Conservation (phyloP, 2,329 filamentous ascomycete genomes). For the Aspergillus quadrilineatus region DNA sequence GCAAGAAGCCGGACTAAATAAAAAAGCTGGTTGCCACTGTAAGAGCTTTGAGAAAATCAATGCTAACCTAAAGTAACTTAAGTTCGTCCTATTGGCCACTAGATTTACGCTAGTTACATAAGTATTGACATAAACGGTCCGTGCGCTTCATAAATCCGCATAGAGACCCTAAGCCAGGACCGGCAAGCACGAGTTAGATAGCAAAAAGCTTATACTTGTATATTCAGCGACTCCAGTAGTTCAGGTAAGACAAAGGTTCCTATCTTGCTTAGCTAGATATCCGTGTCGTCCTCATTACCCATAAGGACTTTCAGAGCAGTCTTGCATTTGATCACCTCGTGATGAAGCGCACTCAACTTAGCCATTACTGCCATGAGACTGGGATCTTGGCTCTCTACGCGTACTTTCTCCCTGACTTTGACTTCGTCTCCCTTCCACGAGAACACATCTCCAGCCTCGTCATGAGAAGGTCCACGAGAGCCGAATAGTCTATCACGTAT, state of each 20-base stretch:
- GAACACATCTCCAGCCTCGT: conserved; percentile 78
- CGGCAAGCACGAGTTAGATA: too few relatives aligned
- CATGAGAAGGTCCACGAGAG: conserved; percentile 62
- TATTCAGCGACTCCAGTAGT: too few relatives aligned
- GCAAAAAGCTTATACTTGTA: too few relatives aligned
- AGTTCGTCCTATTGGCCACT: conserved; percentile 28
- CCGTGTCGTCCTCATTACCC: conserved; percentile 57
- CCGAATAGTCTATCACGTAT: conserved; percentile 57
- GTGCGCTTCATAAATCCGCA: background rate
- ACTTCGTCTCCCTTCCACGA: conserved; percentile 69
- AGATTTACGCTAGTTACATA: conserved; percentile 15
- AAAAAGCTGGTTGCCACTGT: conserved; percentile 19
- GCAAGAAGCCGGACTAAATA: conserved; percentile 8
- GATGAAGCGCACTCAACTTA: conserved; percentile 75
- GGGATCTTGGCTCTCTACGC: conserved; percentile 85
- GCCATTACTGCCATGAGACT: conserved; percentile 78
- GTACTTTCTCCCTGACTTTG: conserved; percentile 82
- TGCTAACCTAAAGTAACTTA: conserved; percentile 30
- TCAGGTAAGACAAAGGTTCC: too few relatives aligned
- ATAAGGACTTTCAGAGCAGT: conserved; percentile 75
- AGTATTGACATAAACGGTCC: background rate
- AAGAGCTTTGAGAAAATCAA: conserved; percentile 28
- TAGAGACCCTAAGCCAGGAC: too few relatives aligned
- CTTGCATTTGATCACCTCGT: conserved; percentile 68
- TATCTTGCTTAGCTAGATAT: conserved; percentile 11